phyloP scores from a whole-genome alignment of 805 yeast species.

The Candida nonsorbophila region DNA sequence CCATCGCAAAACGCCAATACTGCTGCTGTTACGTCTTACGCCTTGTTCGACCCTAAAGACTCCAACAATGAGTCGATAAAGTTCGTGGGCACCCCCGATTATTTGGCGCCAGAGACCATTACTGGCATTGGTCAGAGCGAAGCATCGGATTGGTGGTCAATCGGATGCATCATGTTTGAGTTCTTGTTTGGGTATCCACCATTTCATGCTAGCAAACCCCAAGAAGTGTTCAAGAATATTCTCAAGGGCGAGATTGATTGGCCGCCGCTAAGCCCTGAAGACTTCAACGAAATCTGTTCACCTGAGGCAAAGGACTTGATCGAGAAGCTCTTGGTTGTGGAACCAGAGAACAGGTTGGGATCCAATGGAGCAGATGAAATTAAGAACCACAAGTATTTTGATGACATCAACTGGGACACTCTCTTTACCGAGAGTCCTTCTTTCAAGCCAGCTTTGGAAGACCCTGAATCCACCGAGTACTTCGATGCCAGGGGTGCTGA shows the following conservation, averaged over 20 bases:
- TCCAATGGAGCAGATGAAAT: constrained; percentile 76
- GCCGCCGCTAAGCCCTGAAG: constrained; percentile 65
- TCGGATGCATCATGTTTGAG: constrained; percentile 93
- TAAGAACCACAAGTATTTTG: constrained; percentile 71
- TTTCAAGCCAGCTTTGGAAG: constrained; percentile 71
- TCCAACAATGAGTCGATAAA: constrained; percentile 40
- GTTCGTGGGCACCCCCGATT: constrained; percentile 97
- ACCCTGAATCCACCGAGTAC: constrained; percentile 87
- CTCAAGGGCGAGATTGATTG: constrained; percentile 70
- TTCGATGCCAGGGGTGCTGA: constrained; percentile 90
- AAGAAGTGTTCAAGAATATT: constrained; percentile 77
- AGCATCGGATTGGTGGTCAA: constrained; percentile 98
- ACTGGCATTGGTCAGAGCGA: constrained; percentile 78
- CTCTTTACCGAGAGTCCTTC: constrained; percentile 70
- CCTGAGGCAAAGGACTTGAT: constrained; percentile 75
- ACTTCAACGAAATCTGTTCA: constrained; percentile 47
- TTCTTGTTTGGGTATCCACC: constrained; percentile 93
- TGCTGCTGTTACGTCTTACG: constrained; percentile 36
- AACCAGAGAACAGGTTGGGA: constrained; percentile 71
- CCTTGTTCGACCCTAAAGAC: constrained; percentile 70
- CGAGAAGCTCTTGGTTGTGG: constrained; percentile 50
- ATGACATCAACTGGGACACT: constrained; percentile 65
- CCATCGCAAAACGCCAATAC: constrained; percentile 16
- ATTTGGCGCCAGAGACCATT: constrained; percentile 94
- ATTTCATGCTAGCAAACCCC: constrained; percentile 78